Base-by-base conservation (phyloP, 2,329 filamentous ascomycete genomes). In the Onygenales sp. region DNA sequence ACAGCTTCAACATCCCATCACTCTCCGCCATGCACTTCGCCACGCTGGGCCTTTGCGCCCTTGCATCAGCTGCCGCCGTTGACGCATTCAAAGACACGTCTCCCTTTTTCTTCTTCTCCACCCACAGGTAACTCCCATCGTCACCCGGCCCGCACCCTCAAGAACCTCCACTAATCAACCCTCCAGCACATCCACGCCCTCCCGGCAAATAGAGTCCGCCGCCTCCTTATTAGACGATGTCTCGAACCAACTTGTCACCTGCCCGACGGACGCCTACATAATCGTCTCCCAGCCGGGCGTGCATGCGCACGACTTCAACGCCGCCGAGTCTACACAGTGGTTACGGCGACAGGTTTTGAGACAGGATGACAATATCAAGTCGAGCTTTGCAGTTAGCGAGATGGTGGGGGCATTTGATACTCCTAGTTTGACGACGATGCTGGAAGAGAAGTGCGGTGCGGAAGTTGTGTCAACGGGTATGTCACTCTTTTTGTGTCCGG, bases 21-120 rank as follows among this genome's bases (percentile, higher is more conserved):
- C 17, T 27, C 21, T 27, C 21, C 21, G 21, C 62, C 50, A 76
- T 78, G 70, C 67, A 71, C 65, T 56, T 70, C 45, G 63, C 61
- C 57, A 67, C 65, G 55, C 61, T 77, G 47, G 68, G 72, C 62
- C 70, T 75, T 56, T 65, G 79, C 53, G 73, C 75, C 63, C 68
- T 79, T 54, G 70, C 81, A 62, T 52, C 50, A 13, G 34, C 48
- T 21, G 76, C 80, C 56, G 76, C 77, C 27, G 83, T 78, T 44
- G 74, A 82, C 57, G 91, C 88, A 31, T 93, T 95, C 69, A 83
- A 82, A 58, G 86, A 95, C 70, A 89, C 91, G 2, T 91, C 88
- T 52, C 92, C 93, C 14, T 93, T 95, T 70, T 80, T 95, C 67
- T 74, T 96, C 60, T 85, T 94, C 69, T 96, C 92, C 34, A 92